These are phyloP conservation scores for Lenwebbia sp. DNA, from an alignment of 345 rosid species.

Conservation along the genomic window DNA sequence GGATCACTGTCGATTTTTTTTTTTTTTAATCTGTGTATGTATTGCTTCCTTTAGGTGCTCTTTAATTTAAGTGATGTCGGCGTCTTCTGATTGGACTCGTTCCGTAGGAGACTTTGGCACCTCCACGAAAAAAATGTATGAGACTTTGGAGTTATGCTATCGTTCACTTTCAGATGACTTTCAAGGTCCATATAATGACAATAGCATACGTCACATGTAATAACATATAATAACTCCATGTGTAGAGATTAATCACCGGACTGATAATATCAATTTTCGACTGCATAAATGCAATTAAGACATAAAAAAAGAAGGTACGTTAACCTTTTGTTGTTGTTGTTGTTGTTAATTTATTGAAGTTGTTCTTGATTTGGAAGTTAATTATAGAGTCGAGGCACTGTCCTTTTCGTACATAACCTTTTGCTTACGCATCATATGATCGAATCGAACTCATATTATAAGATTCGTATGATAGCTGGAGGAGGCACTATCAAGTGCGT, in stretches of 20 bases:
- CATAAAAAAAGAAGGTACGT: background rate
- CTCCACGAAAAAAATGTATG: background rate
- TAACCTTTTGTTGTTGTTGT: too few species aligned
- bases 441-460: background rate
- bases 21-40: background rate
- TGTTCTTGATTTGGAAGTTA: background rate
- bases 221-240: background rate
- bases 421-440: background rate
- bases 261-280: background rate
- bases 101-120: background rate
- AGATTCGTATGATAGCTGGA: background rate
- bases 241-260: background rate
- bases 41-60: background rate
- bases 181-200: background rate
- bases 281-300: background rate
- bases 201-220: background rate
- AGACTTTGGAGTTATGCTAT: background rate
- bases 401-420: background rate
- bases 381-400: background rate
- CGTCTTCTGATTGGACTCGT: background rate
- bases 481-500: background rate
- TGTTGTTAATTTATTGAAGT: background rate
- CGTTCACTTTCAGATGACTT: background rate
- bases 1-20: background rate
- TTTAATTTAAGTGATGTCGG: background rate